Evolutionary conservation across 2,329 filamentous ascomycete genomes (phyloP), one percentile per base, ranked within the genome.

Genomic region (Fusarium redolens): DNA sequence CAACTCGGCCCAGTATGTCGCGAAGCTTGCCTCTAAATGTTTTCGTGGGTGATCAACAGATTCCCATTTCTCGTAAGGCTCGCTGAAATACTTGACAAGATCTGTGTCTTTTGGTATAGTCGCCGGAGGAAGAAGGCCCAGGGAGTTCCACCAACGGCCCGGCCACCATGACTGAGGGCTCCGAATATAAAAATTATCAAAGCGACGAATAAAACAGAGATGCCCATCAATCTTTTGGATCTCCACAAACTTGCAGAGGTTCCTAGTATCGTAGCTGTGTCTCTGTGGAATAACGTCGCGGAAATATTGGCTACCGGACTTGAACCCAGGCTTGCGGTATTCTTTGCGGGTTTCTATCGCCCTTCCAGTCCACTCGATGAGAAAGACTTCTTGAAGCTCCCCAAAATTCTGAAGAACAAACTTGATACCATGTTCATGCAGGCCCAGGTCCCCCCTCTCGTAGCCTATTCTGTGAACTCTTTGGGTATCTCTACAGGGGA

Each of bases 271-370:
- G 10, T 52, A 37, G 22, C 22, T 37, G n/a, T 37, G 22, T 28
- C 22, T 35, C 22, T 25, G 13, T 7, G 22, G 31, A 35, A 20
- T 28, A 52, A 3, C 13, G 5, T 6, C 9, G 13, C n/a, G 48
- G 13, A 25, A 13, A 18, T 35, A 51, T 18, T 8, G 1, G 18
- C 17, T 28, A n/a, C 20, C 22, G 28, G 20, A 31, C 10, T n/a
- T n/a, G 20, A 5, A 5, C 20, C n/a, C n/a, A 48, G 20, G 14
- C 45, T 1, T 3, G 15, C 12, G 0, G 5, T 5, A 28, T 28
- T 35, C 33, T 35, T 35, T 35, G 33, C 33, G 13, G 35, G 17
- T 11, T 25, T 35, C 31, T 12, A 20, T 14, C 48, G 10, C 6
- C 12, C 14, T 25, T 15, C 48, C 25, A 10, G 25, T 33, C 48